Evolutionary conservation across 23 red algal genomes (phyloP).

Genomic region (Gracilariopsis chorda): DNA sequence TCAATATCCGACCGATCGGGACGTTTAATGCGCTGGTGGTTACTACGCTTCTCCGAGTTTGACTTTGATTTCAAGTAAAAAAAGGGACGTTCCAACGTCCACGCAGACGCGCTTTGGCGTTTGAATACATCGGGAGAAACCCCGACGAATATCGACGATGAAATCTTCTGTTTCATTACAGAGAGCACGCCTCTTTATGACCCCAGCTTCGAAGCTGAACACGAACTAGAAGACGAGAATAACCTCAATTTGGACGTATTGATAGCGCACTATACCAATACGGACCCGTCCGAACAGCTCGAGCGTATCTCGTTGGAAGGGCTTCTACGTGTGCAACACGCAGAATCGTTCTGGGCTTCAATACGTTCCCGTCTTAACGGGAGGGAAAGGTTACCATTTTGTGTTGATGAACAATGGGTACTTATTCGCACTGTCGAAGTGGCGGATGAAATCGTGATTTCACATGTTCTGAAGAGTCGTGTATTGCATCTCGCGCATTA

Average conservation of each 20-base stretch:
- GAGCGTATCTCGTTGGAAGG: neutral
- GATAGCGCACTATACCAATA: neutral
- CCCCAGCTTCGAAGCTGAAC: neutral
- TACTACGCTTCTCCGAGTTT: neutral
- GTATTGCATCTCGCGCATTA: neutral
- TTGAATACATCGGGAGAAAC: neutral
- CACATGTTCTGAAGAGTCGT: neutral
- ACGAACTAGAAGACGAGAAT: neutral
- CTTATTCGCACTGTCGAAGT: neutral
- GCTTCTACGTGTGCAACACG: neutral
- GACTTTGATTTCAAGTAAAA: neutral
- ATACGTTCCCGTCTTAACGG: neutral
- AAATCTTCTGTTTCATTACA: neutral
- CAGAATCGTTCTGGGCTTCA: neutral
- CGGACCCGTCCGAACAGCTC: neutral
- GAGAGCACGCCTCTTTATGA: neutral
- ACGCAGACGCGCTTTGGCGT: neutral
- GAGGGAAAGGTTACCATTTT: neutral
- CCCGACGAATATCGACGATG: neutral
- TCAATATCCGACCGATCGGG: neutral
- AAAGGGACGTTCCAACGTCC: neutral
- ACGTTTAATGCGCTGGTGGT: neutral
- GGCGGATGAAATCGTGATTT: neutral
- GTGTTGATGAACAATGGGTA: neutral
- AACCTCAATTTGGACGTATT: neutral